Base-by-base conservation (phyloP, 441 rosid species). In the Raphanus hybrid region DNA sequence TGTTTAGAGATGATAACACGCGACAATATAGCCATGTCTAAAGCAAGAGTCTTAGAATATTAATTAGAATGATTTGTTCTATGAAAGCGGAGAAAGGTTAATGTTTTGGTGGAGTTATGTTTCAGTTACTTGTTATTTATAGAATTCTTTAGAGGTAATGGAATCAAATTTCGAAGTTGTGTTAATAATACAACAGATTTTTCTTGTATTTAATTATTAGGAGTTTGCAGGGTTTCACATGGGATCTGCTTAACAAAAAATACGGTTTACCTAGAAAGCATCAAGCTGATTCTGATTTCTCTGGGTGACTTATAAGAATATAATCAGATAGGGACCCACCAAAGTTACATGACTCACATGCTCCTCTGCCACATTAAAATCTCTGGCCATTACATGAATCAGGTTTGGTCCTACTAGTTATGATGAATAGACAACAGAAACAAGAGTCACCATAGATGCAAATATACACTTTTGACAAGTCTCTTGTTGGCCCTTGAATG, bases 81-180 rank as follows among this genome's bases (percentile, higher is more conserved):
- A n/a, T 60, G 12, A 52, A 35, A 32, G 58, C 6, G 10, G 45
- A 50, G 73, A 67, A 50, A 54, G 59, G 62, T 67, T 60, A 12
- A 72, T 72, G 54, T 18, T 37, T 45, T 39, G 32, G 59, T 61
- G 39, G 57, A 67, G 59, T 52, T 78, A 63, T 72, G 69, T 66
- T 77, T 75, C 69, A n/a, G 68, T 57, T 73, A 34, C 48, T 67
- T 50, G 68, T 66, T 78, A 66, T 78, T 71, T 77, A 77, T 77
- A 77, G 71, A 54, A 41, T 77, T 58, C 27, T 67, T 78, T 73
- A 61, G 18, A 61, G 55, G 50, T 58, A 48, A 71, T 27, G 45
- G 72, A 45, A 71, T 60, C 76, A 66, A 77, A 59, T 20, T 66
- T 70, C 60, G 0, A 57, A 29, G 34, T 29, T 29, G 34, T 29